These are phyloP conservation scores for Diaporthe ilicicola DNA, from an alignment of 2,329 filamentous ascomycete species.

Conservation along the genomic window DNA sequence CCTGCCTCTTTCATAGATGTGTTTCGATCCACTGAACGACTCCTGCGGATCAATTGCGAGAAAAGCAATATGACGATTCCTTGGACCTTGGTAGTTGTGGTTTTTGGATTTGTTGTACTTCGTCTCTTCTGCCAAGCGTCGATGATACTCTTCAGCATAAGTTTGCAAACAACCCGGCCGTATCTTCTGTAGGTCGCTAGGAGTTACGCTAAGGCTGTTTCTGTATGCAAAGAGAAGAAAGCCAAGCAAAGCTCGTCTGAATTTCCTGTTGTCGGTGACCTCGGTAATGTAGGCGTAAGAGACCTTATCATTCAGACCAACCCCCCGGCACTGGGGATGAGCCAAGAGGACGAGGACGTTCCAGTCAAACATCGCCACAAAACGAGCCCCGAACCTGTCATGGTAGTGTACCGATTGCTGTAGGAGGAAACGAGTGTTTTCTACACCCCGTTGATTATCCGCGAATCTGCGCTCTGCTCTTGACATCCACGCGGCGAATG, in stretches of 20 bases:
- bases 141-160: background rate
- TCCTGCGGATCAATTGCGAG: background rate
- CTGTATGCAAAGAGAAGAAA: background rate
- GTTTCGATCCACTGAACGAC: background rate
- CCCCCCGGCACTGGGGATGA: background rate
- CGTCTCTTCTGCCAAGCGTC: background rate
- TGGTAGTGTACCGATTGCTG: constrained; percentile 12
- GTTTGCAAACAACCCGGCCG: background rate
- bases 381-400: background rate
- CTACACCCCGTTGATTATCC: background rate
- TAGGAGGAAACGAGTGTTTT: background rate
- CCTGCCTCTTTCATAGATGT: background rate
- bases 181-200: background rate
- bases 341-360: background rate
- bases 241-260: constrained; percentile 1
- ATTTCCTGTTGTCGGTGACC: background rate
- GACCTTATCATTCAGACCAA: background rate
- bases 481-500: background rate
- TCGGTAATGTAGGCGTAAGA: background rate
- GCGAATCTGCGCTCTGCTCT: background rate
- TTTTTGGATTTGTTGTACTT: background rate
- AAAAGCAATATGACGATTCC: background rate
- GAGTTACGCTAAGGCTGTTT: background rate
- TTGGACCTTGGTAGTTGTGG: background rate
- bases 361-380: constrained; percentile 7